Conservation (phyloP, 495 filamentous ascomycete genomes). For the Tuber brumale region DNA sequence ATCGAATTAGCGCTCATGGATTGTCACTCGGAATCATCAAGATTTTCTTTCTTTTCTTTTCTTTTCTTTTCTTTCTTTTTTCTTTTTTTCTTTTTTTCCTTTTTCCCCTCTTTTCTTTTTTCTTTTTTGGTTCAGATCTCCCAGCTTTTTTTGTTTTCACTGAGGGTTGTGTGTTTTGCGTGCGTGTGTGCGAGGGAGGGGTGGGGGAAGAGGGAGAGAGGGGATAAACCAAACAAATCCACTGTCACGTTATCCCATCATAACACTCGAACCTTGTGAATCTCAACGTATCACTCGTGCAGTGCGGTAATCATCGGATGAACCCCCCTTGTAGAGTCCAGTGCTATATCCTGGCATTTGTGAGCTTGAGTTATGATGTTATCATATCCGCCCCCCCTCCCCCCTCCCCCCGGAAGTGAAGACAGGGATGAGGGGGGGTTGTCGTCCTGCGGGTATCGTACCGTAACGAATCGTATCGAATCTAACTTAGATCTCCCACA, state of each 20-base stretch:
- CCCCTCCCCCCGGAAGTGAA: background rate
- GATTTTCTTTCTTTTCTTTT: background rate
- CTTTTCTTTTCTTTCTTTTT: background rate
- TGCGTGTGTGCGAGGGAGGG: background rate
- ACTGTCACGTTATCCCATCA: background rate
- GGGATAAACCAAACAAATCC: background rate
- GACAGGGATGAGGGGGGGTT: background rate
- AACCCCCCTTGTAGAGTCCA: background rate
- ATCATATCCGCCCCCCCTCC: background rate
- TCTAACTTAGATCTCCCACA: background rate
- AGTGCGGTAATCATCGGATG: background rate
- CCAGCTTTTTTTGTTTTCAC: background rate
- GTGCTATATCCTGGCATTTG: background rate
- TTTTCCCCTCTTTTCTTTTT: background rate
- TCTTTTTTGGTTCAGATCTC: background rate
- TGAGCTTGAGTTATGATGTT: background rate
- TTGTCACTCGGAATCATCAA: background rate
- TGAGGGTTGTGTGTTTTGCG: background rate
- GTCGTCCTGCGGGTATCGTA: conserved; percentile 1
- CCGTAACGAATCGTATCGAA: conserved; percentile 1
- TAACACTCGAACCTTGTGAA: background rate
- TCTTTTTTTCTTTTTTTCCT: background rate
- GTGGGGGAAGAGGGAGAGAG: background rate
- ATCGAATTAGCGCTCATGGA: background rate
- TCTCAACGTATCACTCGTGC: background rate